Evolutionary conservation across 768 basidiomycete genomes (phyloP), one percentile per base, ranked within the genome.

Genomic region (Kockovaella imperatae): DNA sequence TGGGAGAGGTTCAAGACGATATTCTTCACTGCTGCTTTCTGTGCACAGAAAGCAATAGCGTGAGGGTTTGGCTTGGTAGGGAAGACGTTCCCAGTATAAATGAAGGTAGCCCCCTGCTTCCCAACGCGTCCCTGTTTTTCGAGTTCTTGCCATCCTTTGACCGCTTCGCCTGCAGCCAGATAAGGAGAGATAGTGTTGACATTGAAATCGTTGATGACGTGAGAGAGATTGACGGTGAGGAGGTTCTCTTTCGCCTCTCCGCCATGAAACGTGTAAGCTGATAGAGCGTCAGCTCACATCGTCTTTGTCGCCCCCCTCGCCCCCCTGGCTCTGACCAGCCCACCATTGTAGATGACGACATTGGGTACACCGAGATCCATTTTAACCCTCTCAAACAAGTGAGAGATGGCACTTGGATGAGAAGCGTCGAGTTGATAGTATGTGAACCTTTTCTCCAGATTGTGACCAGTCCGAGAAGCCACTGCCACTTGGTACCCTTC

Each of bases 91-190:
- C 54, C 54, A 3, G 54, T 56, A 18, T 47, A 45, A 25, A 56
- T 52, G 45, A 56, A 56, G 4, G 54, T 56, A 3, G 54, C 45
- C n/a, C n/a, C n/a, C n/a, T n/a, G n/a, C n/a, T n/a, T n/a, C n/a
- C n/a, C n/a, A n/a, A n/a, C n/a, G n/a, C n/a, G n/a, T n/a, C n/a
- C n/a, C 10, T 39, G 6, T 7, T 39, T 11, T 13, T 50, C 47
- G 5, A 52, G 50, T 26, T 56, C 25, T 2, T 18, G 18, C 20
- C 52, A 56, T 2, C 46, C 50, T 5, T 10, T 6, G 18, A 56
- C 50, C n/a, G 54, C 54, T 21, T 56, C 46, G 26, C 52, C 50
- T 13, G 54, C 54, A 35, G 54, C 54, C 7, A 49, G 35, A 31
- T 28, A 52, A 4, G 32, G 42, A 20, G 41, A 44, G 32, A 17